phyloP scores from a whole-genome alignment of 352 stramenopile species.

The Phytophthora citricola region DNA sequence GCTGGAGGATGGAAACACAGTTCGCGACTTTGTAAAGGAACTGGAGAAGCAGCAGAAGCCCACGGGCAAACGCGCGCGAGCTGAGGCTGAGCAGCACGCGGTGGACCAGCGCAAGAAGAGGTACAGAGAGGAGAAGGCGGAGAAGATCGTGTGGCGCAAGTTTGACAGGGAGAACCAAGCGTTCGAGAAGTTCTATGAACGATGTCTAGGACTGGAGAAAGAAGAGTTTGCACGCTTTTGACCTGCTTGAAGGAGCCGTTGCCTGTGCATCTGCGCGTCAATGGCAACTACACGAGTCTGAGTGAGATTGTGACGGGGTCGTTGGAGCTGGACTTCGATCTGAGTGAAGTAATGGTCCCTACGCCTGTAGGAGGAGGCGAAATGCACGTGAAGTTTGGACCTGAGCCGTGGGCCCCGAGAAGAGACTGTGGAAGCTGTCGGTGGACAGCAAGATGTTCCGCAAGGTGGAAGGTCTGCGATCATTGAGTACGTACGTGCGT shows the following conservation, averaged over 20 bases:
- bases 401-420: slow-evolving; percentile 73
- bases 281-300: slow-evolving; percentile 83
- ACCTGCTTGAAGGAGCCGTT: slow-evolving; percentile 77
- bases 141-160: slow-evolving; percentile 91
- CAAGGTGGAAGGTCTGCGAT: slow-evolving; percentile 87
- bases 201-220: slow-evolving; percentile 65
- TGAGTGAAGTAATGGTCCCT: slow-evolving; percentile 62
- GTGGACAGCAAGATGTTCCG: slow-evolving; percentile 84
- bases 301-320: slow-evolving; percentile 81
- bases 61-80: slow-evolving; percentile 56
- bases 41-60: slow-evolving; percentile 34
- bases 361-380: slow-evolving; percentile 63
- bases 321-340: slow-evolving; percentile 74
- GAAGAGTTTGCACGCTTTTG: slow-evolving; percentile 88
- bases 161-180: slow-evolving; percentile 83
- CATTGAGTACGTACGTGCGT: slow-evolving; percentile 94
- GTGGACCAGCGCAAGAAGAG: slow-evolving; percentile 64
- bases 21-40: slow-evolving; percentile 73
- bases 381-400: slow-evolving; percentile 54
- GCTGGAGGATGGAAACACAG: slow-evolving; percentile 60
- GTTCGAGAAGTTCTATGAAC: slow-evolving; percentile 89
- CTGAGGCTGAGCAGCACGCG: slow-evolving; percentile 63
- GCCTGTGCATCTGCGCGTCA: slow-evolving; percentile 89
- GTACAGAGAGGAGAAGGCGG: slow-evolving; percentile 67
- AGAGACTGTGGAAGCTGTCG: slow-evolving; percentile 81